phyloP scores from a whole-genome alignment of 2,329 filamentous ascomycete genomes.

The Aspergillus clavatus region DNA sequence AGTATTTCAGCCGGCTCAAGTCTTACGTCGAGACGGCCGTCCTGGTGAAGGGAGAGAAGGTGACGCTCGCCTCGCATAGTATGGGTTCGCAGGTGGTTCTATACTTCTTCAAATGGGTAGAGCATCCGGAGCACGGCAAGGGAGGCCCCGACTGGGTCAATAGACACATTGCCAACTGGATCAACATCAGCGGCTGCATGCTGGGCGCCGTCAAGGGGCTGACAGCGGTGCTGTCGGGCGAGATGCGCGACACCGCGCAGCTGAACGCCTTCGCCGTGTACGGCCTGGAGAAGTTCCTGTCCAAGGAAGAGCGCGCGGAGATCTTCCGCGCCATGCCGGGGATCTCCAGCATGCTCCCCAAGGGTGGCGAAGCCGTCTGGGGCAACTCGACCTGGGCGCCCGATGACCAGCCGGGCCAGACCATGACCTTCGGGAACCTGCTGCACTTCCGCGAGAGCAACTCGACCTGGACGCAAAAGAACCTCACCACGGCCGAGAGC shows the following conservation, averaged over 20 bases:
- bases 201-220: conserved; percentile 88
- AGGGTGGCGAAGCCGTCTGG: conserved; percentile 93
- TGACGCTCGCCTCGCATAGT: conserved; percentile 83
- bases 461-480: conserved; percentile 60
- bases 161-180: conserved; percentile 84
- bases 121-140: conserved; percentile 68
- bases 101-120: conserved; percentile 75
- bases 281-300: conserved; percentile 91
- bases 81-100: conserved; percentile 97
- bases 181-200: conserved; percentile 98
- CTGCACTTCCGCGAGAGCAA: conserved; percentile 71
- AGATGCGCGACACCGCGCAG: conserved; percentile 98
- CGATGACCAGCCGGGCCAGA: conserved; percentile 72
- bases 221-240: conserved; percentile 84
- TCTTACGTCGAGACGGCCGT: conserved; percentile 82
- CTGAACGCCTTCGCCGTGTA: conserved; percentile 96
- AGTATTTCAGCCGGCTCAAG: conserved; percentile 90
- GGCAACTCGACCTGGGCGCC: conserved; percentile 82
- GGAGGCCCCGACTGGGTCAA: conserved; percentile 90
- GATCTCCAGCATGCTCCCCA: conserved; percentile 91
- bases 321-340: conserved; percentile 97
- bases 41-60: conserved; percentile 69
- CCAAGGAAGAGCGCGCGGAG: conserved; percentile 82
- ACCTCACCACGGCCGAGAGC: conserved; percentile 75
- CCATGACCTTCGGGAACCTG: conserved; percentile 70